Percentiles rank a stretch among this genome's conserved stretches.
Conservation (phyloP, 805 yeast genomes). For the Ogataea pignaliae region DNA sequence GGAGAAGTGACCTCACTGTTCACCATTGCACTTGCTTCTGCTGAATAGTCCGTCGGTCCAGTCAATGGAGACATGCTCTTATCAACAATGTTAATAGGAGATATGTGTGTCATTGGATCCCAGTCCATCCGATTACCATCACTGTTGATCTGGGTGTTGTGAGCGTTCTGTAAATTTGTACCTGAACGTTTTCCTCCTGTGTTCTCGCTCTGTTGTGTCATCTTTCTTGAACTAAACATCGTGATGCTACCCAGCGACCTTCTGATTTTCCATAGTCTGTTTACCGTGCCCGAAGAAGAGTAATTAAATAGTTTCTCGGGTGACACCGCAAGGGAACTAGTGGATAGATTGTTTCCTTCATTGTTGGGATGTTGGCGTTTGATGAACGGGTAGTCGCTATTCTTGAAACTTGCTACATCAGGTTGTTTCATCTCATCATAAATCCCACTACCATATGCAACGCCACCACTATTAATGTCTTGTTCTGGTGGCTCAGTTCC, state of each 20-base stretch:
- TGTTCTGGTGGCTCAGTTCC: too few relatives aligned
- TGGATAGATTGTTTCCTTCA: too few relatives aligned
- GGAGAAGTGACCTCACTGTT: background rate
- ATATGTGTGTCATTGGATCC: slow-evolving; percentile 11
- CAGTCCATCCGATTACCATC: background rate
- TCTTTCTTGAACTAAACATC: background rate
- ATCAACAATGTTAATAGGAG: slow-evolving; percentile 18
- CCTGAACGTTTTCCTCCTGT: background rate
- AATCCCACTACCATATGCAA: too few relatives aligned
- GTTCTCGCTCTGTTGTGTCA: background rate
- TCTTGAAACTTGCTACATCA: too few relatives aligned
- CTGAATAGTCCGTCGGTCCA: background rate
- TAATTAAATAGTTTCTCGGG: background rate
- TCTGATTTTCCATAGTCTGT: background rate
- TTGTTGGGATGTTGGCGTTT: too few relatives aligned
- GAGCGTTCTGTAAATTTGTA: background rate
- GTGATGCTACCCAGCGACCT: background rate
- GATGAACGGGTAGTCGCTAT: too few relatives aligned
- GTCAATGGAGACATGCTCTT: slow-evolving; percentile 10
- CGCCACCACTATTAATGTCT: too few relatives aligned
- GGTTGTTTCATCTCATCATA: too few relatives aligned
- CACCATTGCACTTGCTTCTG: too few relatives aligned
- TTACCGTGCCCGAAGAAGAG: background rate
- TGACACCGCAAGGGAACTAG: background rate
- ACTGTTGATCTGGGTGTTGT: background rate